Base-by-base conservation (phyloP, 73 alveolate species). In the Diophrys appendiculata region DNA sequence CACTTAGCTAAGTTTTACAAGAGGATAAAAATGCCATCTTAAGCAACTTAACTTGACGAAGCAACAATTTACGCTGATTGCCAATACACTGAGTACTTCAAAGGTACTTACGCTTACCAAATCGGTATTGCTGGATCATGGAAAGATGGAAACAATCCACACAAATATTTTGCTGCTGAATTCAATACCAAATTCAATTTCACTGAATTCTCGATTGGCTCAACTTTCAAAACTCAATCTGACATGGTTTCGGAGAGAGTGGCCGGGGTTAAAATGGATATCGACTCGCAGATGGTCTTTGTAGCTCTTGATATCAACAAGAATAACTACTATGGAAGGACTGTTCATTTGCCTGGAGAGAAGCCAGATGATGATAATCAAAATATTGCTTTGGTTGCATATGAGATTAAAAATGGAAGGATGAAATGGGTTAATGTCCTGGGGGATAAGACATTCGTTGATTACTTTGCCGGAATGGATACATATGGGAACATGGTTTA, bases 91-190 rank as follows among this genome's bases (percentile, higher is more conserved):
- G 85, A 69, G 2, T 18, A 29, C 56, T 76, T 35, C 82, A 52
- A 75, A 33, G 83, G 78, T 0, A 26, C 26, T 35, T 65, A 60
- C 52, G 29, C 81, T 29, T 83, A 83, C 54, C 26, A 32, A 25
- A 83, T 83, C 23, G 91, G 86, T 1, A 76, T 83, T 13, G 91
- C 86, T 11, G 91, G 82, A 27, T 73, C 91, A 29, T 65, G 75
- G 26, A 23, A 27, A 25, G 72, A 34, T 72, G 54, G 29, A 3
- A 35, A 35, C n/a, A 69, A 83, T 22, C 69, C 86, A 33, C 67
- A 69, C 28, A 54, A 74, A 34, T 83, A 65, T 33, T 64, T 73
- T 52, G 30, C 54, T 26, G 81, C 91, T 5, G 68, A 83, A 29
- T 83, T 83, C 56, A 76, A 81, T 71, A 83, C 91, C 24, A 65